phyloP scores from a whole-genome alignment of 108 stramenopile genomes.

The Nitzschia sp. region DNA sequence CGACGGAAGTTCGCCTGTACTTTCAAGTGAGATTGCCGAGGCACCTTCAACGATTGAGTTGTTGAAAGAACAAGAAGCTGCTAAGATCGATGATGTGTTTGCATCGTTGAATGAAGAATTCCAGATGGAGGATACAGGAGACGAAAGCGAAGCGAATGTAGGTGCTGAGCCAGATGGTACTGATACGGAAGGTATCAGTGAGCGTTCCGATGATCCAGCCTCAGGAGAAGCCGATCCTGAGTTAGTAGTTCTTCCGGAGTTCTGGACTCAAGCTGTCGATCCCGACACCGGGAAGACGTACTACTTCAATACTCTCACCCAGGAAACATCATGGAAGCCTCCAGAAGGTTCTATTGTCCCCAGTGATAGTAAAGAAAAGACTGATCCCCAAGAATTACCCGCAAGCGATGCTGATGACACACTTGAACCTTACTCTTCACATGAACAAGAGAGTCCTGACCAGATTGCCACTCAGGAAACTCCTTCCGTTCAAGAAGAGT shows the following conservation, averaged over 20 bases:
- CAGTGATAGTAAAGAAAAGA: too few relatives aligned
- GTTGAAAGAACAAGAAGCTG: too few relatives aligned
- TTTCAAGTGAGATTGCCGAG: not conserved
- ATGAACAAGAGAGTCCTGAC: too few relatives aligned
- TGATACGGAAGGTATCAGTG: too few relatives aligned
- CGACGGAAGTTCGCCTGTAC: not conserved
- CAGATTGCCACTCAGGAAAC: too few relatives aligned
- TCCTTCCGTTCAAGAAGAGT: too few relatives aligned
- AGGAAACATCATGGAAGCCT: constrained; percentile 30
- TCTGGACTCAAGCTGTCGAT: constrained; percentile 47
- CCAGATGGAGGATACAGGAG: not conserved
- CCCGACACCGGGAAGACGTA: constrained; percentile 41
- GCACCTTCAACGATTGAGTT: not conserved
- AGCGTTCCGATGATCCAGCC: too few relatives aligned
- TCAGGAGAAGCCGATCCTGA: not conserved
- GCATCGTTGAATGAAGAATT: not conserved
- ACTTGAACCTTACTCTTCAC: too few relatives aligned
- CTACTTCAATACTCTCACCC: constrained; percentile 38
- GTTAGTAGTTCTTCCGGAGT: constrained; percentile 24
- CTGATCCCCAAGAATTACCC: too few relatives aligned
- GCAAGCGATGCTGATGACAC: too few relatives aligned
- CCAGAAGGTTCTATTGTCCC: constrained; percentile 6
- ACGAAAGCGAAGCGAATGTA: not conserved
- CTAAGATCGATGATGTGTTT: too few relatives aligned
- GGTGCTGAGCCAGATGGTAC: not conserved